Evolutionary conservation across 495 filamentous ascomycete genomes (phyloP).

Genomic region (Neurospora discreta): DNA sequence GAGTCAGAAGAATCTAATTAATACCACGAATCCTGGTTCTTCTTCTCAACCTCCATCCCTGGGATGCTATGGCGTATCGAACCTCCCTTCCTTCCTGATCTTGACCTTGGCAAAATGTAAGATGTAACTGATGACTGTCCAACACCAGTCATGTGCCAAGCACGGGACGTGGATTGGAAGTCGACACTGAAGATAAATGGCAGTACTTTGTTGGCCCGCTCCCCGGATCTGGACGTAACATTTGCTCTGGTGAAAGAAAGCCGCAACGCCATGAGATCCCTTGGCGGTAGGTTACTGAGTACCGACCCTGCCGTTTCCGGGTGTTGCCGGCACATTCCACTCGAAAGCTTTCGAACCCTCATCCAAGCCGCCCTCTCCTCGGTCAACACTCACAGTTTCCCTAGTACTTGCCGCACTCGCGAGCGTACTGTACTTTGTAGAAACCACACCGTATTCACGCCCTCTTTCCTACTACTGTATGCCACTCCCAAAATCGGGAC

Average conservation of each 20-base stretch:
- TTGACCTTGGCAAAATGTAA: background rate
- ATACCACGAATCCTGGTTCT: background rate
- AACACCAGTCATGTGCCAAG: background rate
- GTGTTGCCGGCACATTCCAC: slow-evolving; percentile 3
- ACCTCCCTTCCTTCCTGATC: background rate
- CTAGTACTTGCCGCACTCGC: background rate
- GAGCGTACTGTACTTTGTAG: background rate
- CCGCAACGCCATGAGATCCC: background rate
- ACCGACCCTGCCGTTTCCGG: slow-evolving; percentile 1
- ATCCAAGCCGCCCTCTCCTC: background rate
- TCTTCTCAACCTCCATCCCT: background rate
- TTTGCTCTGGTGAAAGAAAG: background rate
- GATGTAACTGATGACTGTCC: background rate
- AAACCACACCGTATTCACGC: background rate
- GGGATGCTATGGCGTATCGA: background rate
- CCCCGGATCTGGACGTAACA: background rate
- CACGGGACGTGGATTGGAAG: background rate
- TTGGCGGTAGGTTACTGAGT: background rate
- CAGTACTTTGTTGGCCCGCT: background rate
- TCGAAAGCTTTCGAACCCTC: background rate
- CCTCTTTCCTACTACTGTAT: background rate
- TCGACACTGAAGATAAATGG: background rate
- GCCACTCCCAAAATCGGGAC: background rate
- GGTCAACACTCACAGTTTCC: background rate
- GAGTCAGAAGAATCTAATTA: background rate